These are phyloP conservation scores for Porodaedalea pini DNA, from an alignment of 1,284 basidiomycete genomes.

Conservation along the genomic window DNA sequence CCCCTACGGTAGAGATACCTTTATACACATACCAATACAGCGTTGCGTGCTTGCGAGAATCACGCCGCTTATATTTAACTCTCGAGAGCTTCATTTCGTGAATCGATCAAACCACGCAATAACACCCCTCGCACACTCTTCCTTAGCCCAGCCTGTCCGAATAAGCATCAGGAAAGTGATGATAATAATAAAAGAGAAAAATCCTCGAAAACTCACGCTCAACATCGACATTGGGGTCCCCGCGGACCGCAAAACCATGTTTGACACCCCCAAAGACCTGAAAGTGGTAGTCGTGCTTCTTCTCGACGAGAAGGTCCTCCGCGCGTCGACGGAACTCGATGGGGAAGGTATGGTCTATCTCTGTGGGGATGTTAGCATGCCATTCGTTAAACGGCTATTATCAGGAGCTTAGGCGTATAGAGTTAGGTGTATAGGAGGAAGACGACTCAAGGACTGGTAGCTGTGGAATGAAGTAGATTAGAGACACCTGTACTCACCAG, in stretches of 20 bases:
- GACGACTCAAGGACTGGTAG: too few relatives aligned
- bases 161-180: neutral
- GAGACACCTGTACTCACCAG: conserved; percentile 34
- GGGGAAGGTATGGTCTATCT: conserved; percentile 44
- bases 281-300: conserved; percentile 42
- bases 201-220: conserved; percentile 36
- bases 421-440: too few relatives aligned
- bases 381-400: neutral
- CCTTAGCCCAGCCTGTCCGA: conserved; percentile 53
- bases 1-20: too few relatives aligned
- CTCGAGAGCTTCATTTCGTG: neutral
- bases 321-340: conserved; percentile 41
- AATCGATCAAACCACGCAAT: conserved; percentile 44
- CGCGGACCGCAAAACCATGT: conserved; percentile 45
- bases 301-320: conserved; percentile 42
- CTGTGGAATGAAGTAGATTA: too few relatives aligned
- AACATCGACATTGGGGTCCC: conserved; percentile 36
- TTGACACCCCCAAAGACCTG: conserved; percentile 48
- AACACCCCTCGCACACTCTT: conserved; percentile 49
- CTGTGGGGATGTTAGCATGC: conserved; percentile 26
- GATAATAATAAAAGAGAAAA: neutral
- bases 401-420: too few relatives aligned
- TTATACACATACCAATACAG: too few relatives aligned
- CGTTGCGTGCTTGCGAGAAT: too few relatives aligned
- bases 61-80: too few relatives aligned